phyloP scores from a whole-genome alignment of 371 early-diverging fungal genomes.

The Actinomortierella wolfii region DNA sequence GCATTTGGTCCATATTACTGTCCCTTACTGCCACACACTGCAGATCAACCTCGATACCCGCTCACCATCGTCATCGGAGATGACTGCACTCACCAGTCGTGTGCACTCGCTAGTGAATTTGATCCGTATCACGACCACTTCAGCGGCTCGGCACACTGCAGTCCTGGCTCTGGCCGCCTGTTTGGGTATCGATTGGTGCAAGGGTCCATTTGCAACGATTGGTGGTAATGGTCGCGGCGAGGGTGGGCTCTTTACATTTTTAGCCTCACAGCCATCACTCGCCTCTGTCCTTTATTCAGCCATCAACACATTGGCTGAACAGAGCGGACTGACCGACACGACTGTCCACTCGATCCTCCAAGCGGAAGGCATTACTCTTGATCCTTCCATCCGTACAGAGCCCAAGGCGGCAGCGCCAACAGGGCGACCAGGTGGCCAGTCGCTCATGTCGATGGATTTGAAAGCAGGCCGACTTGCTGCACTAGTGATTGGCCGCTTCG shows the following conservation, averaged over 20 bases:
- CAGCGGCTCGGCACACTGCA: conserved; percentile 42
- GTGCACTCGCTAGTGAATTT: conserved; percentile 44
- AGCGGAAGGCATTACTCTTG: neutral
- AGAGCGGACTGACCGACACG: conserved; percentile 17
- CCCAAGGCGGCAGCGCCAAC: conserved; percentile 16
- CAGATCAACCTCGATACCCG: conserved; percentile 40
- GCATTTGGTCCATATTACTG: conserved; percentile 39
- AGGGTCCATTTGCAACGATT: conserved; percentile 22
- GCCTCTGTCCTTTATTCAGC: conserved; percentile 36
- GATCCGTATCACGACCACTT: conserved; percentile 39
- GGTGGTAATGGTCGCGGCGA: conserved; percentile 21
- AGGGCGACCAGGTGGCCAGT: conserved; percentile 5
- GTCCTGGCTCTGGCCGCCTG: conserved; percentile 33
- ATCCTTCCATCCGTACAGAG: conserved; percentile 5
- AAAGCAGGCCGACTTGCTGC: conserved; percentile 40
- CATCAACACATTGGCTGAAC: conserved; percentile 24
- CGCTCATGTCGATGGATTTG: conserved; percentile 36
- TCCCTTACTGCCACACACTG: conserved; percentile 41
- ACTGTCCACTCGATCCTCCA: neutral
- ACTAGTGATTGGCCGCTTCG: conserved; percentile 32
- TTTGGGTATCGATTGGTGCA: conserved; percentile 40
- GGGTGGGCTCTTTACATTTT: conserved; percentile 45
- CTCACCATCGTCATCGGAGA: conserved; percentile 35
- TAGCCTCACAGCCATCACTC: conserved; percentile 29
- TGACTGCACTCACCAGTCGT: conserved; percentile 31